phyloP scores from a whole-genome alignment of 768 basidiomycete genomes.

The Russula dissimulans region DNA sequence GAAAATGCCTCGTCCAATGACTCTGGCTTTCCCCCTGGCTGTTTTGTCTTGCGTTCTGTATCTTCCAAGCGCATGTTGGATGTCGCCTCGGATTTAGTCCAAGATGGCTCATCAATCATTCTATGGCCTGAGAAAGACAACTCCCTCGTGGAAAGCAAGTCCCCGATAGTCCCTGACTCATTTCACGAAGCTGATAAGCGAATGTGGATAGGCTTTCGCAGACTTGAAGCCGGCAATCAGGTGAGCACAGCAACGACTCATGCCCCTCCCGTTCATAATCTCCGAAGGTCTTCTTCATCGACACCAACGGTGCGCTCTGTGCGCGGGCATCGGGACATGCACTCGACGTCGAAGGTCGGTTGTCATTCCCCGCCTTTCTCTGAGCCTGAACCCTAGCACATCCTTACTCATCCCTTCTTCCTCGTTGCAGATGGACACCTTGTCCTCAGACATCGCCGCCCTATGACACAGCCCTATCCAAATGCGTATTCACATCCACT shows the following conservation, averaged over 20 bases:
- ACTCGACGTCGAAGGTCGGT: constrained; percentile 63
- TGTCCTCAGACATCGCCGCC: constrained; percentile 69
- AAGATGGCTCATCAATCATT: constrained; percentile 54
- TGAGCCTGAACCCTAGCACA: not conserved
- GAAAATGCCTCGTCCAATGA: not conserved
- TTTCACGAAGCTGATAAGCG: not conserved
- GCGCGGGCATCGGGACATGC: constrained; percentile 76
- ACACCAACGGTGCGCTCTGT: constrained; percentile 65
- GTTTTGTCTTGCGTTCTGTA: constrained; percentile 52
- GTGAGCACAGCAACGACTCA: constrained; percentile 27
- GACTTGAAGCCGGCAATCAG: constrained; percentile 67
- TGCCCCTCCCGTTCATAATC: not conserved
- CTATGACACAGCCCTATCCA: constrained; percentile 67
- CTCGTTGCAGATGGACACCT: constrained; percentile 44
- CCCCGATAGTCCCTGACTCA: not conserved
- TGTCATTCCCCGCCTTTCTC: not conserved
- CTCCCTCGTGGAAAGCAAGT: constrained; percentile 66
- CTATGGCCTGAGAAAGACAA: constrained; percentile 68
- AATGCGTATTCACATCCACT: constrained; percentile 70
- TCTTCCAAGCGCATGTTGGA: constrained; percentile 49
- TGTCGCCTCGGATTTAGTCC: constrained; percentile 40
- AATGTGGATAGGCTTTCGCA: constrained; percentile 45
- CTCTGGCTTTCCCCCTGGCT: constrained; percentile 37
- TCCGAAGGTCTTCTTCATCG: constrained; percentile 75
- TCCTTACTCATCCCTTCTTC: constrained; percentile 1